Base-by-base conservation (phyloP, 2,329 filamentous ascomycete species). In the Microdochium trichocladiopsis region DNA sequence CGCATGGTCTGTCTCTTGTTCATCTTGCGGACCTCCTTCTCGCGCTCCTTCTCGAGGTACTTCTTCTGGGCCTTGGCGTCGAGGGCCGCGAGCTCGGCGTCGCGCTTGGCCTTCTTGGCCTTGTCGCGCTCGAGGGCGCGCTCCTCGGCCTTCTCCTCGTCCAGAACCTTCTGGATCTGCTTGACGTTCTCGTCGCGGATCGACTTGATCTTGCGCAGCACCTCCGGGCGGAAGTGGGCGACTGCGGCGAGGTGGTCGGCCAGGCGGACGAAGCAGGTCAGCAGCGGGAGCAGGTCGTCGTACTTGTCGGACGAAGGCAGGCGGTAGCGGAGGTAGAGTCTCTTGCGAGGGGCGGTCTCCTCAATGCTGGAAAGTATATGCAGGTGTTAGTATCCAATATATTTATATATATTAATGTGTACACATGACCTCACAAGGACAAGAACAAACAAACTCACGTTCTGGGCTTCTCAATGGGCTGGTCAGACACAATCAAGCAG, bases 151-250 rank as follows among this genome's bases (percentile, higher is more conserved):
- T 90, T 90, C 63, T 84, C 80, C 55, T 89, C 90, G 58, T 96
- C 90, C 51, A 86, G 83, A 0, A 81, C 74, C 72, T 88, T 91
- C 69, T 87, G 84, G 63, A 99, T 84, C 73, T 88, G 88, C 65
- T 81, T 80, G 62, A 88, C 81, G 63, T 89, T 86, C 52, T 89
- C 86, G 45, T 97, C 93, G 57, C 94, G 90, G 31, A 85, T 86
- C 56, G 76, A 75, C 63, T 84, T 84, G 59, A 99, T 79, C 77
- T 95, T 95, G 69, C 89, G 89, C 67, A 87, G 74, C 31, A 96
- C 91, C 75, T 97, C 90, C 36, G 89, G 83, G 12, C 94, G 89
- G 84, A 96, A 96, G 70, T 90, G 92, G 11, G 83, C 92, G 24
- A 73, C 72, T 52, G 82, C 75, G 52, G 87, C 90, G 49, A 99